Evolutionary conservation across 2,329 filamentous ascomycete genomes (phyloP), one percentile per base, ranked within the genome.

Genomic region (Cercospora sp.): DNA sequence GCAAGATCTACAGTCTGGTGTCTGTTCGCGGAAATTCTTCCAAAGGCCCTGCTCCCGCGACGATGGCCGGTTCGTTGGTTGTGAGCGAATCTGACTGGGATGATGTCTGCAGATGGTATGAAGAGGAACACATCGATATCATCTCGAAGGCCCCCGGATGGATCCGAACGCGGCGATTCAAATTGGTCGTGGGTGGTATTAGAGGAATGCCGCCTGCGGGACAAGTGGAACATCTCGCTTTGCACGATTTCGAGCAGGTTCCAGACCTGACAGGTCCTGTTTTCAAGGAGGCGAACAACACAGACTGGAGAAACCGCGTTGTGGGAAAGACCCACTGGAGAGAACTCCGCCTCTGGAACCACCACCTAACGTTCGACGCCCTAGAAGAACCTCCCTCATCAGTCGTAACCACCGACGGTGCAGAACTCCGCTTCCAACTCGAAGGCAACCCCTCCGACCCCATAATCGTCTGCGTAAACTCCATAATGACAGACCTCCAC

Each of bases 341-440:
- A 58, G 87, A 87, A 74, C 83, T 80, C 10, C 84, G 88, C 55
- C 83, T 84, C 0, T 95, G 92, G 79, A 83, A 87, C 37, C 86
- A 94, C 70, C 91, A 92, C 78, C 94, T 95, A 79, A 89, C 90
- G 10, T 96, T 97, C 75, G 91, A 92, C 0, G 86, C 9, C 74
- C 81, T n/a, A 75, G 80, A 66, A 82, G 88, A 1, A 83, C 85
- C 2, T 85, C 94, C 68, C 81, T 93, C 91, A 0, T 91, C 86
- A 73, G 81, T 94, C 70, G 90, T 88, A 0, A 88, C 90, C 0
- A 75, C 83, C 0, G 92, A 96, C 75, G 88, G 88, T 1, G 88
- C 93, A 5, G 78, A 82, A 2, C 85, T 96, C 13, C 88, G 88
- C 0, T 97, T 92, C 80, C 86, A 88, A 13, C 85, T 97, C 1